phyloP scores from a whole-genome alignment of 1,284 basidiomycete genomes.

The Sporisorium scitamineum region DNA sequence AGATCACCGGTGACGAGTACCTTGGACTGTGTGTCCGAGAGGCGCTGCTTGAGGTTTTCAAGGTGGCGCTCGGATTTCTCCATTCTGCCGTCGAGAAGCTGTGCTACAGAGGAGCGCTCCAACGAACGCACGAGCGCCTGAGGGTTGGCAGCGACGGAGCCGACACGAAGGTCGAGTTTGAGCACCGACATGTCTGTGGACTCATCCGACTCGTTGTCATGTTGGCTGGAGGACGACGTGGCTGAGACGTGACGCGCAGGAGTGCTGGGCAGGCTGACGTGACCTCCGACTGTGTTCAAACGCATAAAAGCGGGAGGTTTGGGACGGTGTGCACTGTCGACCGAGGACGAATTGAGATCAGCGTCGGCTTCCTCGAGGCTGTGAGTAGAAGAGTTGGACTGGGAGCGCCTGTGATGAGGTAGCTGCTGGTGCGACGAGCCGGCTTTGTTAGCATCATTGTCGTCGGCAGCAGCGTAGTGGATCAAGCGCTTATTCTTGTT shows the following conservation, averaged over 20 bases:
- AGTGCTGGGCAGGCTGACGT: slow-evolving; percentile 47
- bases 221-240: neutral
- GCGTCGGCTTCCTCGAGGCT: slow-evolving; percentile 43
- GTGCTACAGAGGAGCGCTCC: slow-evolving; percentile 91
- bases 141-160: slow-evolving; percentile 74
- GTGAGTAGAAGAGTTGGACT: slow-evolving; percentile 29
- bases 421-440: slow-evolving; percentile 18
- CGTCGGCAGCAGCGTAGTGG: slow-evolving; percentile 76
- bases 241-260: slow-evolving; percentile 25
- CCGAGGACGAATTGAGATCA: slow-evolving; percentile 11
- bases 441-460: slow-evolving; percentile 8
- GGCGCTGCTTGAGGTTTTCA: slow-evolving; percentile 83
- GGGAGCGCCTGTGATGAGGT: slow-evolving; percentile 27
- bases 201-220: slow-evolving; percentile 30
- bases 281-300: slow-evolving; percentile 38
- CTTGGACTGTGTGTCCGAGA: slow-evolving; percentile 92
- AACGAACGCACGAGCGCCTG: slow-evolving; percentile 87
- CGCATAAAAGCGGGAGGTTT: slow-evolving; percentile 41
- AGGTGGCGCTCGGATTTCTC: slow-evolving; percentile 83
- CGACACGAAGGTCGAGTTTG: slow-evolving; percentile 91
- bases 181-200: slow-evolving; percentile 74
- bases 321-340: slow-evolving; percentile 23
- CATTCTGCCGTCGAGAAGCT: slow-evolving; percentile 88
- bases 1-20: slow-evolving; percentile 99
- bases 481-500: slow-evolving; percentile 88